A percentile compares a stretch with the other conserved stretches of the same genome.
Conservation (phyloP, 2,329 filamentous ascomycete genomes). For the Fusarium chlamydosporum region DNA sequence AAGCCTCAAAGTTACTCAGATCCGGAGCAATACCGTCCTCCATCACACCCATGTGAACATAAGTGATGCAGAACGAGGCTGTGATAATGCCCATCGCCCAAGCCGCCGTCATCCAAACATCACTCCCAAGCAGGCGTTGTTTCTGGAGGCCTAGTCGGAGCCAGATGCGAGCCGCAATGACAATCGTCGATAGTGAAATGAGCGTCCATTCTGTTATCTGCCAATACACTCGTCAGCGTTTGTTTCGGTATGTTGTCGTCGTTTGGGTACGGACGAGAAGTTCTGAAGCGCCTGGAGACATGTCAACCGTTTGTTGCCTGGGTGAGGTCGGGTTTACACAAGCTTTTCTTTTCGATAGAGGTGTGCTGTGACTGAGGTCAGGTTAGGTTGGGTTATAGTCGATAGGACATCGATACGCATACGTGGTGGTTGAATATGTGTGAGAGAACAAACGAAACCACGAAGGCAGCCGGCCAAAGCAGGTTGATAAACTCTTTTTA, state of each 20-base stretch:
- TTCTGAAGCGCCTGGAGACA: slow-evolving; percentile 16
- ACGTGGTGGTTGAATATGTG: not conserved
- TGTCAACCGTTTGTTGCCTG: not conserved
- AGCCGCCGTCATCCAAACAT: slow-evolving; percentile 27
- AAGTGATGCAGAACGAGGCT: slow-evolving; percentile 6
- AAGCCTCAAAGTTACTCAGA: slow-evolving; percentile 1
- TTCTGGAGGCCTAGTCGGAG: slow-evolving; percentile 34
- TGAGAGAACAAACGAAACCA: not conserved
- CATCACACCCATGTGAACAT: slow-evolving; percentile 23
- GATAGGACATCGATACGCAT: not conserved
- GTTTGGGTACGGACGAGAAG: slow-evolving; percentile 13
- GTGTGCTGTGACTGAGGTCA: not conserved
- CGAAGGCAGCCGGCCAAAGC: not conserved
- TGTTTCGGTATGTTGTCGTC: accelerated
- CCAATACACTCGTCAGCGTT: not conserved
- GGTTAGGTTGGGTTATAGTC: not conserved
- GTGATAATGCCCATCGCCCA: slow-evolving; percentile 18
- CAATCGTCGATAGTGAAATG: slow-evolving; percentile 21
- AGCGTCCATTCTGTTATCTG: slow-evolving; percentile 34
- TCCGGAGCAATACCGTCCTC: slow-evolving; percentile 6
- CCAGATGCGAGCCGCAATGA: slow-evolving; percentile 37
- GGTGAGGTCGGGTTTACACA: no score
- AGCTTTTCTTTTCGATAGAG: not conserved
- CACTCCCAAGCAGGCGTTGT: slow-evolving; percentile 24
- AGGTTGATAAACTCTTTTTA: not conserved